These are phyloP conservation scores for Saraca asoca DNA, from an alignment of 331 rosid species.

Conservation along the genomic window DNA sequence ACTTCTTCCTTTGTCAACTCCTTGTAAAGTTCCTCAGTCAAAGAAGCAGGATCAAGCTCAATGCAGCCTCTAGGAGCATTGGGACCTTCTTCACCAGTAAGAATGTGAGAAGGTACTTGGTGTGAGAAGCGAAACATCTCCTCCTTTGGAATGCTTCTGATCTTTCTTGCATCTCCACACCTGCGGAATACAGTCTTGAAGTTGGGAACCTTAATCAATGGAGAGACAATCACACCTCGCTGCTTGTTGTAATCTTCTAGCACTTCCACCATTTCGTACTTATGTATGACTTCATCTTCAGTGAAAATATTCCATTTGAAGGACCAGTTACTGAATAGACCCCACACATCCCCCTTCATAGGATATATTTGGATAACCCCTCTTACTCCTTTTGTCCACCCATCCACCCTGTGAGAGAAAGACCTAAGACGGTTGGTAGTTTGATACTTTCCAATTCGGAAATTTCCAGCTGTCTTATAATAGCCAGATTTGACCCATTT, in stretches of 20 bases:
- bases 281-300: constrained; percentile 39
- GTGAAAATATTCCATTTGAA: constrained; percentile 49
- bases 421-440: constrained; percentile 28
- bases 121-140: constrained; percentile 27
- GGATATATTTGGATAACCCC: constrained; percentile 51
- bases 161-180: constrained; percentile 41
- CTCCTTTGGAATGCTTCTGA: constrained; percentile 39
- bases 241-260: constrained; percentile 45
- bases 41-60: constrained; percentile 57
- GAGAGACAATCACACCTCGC: constrained; percentile 45
- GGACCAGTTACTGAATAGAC: constrained; percentile 52
- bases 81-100: constrained; percentile 43
- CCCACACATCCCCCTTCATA: constrained; percentile 58
- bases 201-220: constrained; percentile 56
- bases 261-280: constrained; percentile 55
- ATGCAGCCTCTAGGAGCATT: constrained; percentile 51
- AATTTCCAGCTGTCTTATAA: constrained; percentile 46
- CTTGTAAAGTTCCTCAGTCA: constrained; percentile 46
- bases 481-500: constrained; percentile 45
- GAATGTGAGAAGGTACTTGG: constrained; percentile 43
- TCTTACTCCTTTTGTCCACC: constrained; percentile 35
- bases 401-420: constrained; percentile 48
- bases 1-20: constrained; percentile 33
- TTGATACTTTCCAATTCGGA: constrained; percentile 40
- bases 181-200: constrained; percentile 50